Conservation (phyloP, 2,329 filamentous ascomycete genomes). For the Phialemoniopsis sp. region DNA sequence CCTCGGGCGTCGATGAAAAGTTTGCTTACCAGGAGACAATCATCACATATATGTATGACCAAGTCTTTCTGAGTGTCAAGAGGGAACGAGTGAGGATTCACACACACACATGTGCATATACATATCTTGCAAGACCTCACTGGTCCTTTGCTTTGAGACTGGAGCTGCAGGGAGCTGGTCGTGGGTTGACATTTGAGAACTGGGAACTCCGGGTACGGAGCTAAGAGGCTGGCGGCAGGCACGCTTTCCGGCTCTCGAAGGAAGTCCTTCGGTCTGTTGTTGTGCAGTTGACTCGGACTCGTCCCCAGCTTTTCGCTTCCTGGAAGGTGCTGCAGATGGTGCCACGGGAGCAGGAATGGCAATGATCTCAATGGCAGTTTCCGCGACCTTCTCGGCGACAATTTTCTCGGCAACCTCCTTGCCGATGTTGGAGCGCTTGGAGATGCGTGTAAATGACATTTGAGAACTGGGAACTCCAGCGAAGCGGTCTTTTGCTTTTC, state of each 20-base stretch:
- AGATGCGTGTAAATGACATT: conserved; percentile 16
- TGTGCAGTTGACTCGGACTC: conserved; percentile 13
- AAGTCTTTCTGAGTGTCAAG: too few relatives aligned
- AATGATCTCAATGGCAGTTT: conserved; percentile 18
- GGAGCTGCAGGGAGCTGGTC: too few relatives aligned
- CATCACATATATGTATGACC: too few relatives aligned
- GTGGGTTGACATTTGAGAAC: too few relatives aligned
- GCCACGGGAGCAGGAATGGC: conserved; percentile 2
- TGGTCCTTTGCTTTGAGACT: too few relatives aligned
- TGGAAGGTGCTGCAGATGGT: conserved; percentile 17
- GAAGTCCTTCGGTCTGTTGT: conserved; percentile 11
- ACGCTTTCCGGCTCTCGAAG: conserved; percentile 15
- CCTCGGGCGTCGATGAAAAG: too few relatives aligned
- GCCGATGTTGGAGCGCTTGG: conserved; percentile 12
- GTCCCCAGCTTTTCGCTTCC: conserved; percentile 33
- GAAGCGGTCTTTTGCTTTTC: too few relatives aligned
- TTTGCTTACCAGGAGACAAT: too few relatives aligned
- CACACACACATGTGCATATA: too few relatives aligned
- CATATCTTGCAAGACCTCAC: too few relatives aligned
- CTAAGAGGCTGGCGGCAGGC: conserved; percentile 5
- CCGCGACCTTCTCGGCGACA: conserved; percentile 28
- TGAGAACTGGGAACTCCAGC: too few relatives aligned
- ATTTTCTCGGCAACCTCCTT: conserved; percentile 18
- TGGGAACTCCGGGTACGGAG: conserved; percentile 1
- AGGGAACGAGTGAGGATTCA: too few relatives aligned